Percentiles rank a stretch among this genome's conserved stretches.
These are phyloP conservation scores for Lanmaoa rubissima DNA, from an alignment of 768 basidiomycete genomes.

Conservation along the genomic window DNA sequence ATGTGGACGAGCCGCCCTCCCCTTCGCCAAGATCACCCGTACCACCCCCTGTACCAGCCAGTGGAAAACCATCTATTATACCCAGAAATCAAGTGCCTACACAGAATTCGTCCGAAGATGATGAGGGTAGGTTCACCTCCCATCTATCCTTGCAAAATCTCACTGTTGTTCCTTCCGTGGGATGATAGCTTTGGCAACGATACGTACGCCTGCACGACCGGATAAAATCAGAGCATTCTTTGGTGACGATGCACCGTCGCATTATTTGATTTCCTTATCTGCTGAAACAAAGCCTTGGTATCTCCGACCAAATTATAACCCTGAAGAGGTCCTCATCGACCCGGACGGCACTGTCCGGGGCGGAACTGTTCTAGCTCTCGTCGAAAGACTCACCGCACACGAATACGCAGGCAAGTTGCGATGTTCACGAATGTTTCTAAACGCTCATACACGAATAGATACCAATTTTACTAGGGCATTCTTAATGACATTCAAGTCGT, in stretches of 20 bases:
- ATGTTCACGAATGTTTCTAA: not conserved
- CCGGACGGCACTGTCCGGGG: conserved; percentile 62
- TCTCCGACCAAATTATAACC: conserved; percentile 52
- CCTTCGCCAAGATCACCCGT: not conserved
- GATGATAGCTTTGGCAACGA: conserved; percentile 12
- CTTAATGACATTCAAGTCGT: conserved; percentile 69
- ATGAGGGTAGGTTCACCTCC: conserved; percentile 12
- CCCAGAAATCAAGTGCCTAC: not conserved
- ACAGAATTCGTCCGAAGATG: conserved; percentile 11
- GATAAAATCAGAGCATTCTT: conserved; percentile 51
- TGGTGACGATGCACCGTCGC: conserved; percentile 49
- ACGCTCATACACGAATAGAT: conserved; percentile 35
- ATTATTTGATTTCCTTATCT: conserved; percentile 39
- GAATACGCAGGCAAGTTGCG: conserved; percentile 50
- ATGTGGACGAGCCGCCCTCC: not conserved
- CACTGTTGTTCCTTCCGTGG: not conserved
- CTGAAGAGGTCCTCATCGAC: conserved; percentile 58
- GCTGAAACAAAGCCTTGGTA: conserved; percentile 56
- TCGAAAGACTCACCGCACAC: conserved; percentile 66
- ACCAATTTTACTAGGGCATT: conserved; percentile 59
- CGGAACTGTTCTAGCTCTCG: conserved; percentile 57
- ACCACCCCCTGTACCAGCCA: conserved; percentile 12
- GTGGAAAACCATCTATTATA: conserved; percentile 6
- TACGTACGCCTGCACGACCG: conserved; percentile 21
- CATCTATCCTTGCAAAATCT: not conserved